These are phyloP conservation scores for Rutstroemia sp. DNA, from an alignment of 2,329 filamentous ascomycete genomes.

Conservation along the genomic window DNA sequence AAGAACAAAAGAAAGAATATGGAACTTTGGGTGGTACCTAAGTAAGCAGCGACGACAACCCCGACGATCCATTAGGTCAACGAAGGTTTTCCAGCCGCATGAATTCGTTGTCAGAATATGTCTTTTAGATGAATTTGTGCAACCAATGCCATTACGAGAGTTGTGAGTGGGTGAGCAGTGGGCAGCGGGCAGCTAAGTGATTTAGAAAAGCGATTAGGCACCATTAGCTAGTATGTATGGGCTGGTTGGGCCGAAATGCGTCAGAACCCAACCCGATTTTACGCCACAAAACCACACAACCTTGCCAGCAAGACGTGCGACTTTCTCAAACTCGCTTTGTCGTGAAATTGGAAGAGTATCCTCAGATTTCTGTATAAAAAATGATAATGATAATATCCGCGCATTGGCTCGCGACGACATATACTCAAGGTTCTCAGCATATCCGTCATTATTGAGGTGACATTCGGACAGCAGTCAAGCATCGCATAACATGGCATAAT, in stretches of 20 bases:
- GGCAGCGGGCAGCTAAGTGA: background rate
- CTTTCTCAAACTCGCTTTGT: background rate
- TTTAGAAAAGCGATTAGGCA: slow-evolving; percentile 13
- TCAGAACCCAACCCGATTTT: slow-evolving; percentile 37
- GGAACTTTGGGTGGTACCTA: too few species aligned
- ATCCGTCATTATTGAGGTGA: background rate
- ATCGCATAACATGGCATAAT: background rate
- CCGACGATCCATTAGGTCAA: background rate
- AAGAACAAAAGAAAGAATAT: background rate
- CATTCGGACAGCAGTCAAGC: background rate
- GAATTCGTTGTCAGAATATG: slow-evolving; percentile 10
- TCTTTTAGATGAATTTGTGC: slow-evolving; percentile 3
- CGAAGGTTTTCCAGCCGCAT: slow-evolving; percentile 17
- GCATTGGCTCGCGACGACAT: background rate
- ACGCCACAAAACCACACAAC: slow-evolving; percentile 11
- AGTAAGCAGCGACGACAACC: too few species aligned
- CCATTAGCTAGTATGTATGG: slow-evolving; percentile 10
- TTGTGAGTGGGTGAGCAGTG: slow-evolving; percentile 11
- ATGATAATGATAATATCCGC: background rate
- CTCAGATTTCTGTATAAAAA: too few species aligned
- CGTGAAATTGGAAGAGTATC: too few species aligned
- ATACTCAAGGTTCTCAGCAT: background rate
- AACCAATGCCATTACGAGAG: slow-evolving; percentile 1
- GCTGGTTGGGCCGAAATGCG: slow-evolving; percentile 33
- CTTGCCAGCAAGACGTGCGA: slow-evolving; percentile 1